These are phyloP conservation scores for Plectosphaerella sp. DNA, from an alignment of 2,329 filamentous ascomycete species.

Conservation along the genomic window DNA sequence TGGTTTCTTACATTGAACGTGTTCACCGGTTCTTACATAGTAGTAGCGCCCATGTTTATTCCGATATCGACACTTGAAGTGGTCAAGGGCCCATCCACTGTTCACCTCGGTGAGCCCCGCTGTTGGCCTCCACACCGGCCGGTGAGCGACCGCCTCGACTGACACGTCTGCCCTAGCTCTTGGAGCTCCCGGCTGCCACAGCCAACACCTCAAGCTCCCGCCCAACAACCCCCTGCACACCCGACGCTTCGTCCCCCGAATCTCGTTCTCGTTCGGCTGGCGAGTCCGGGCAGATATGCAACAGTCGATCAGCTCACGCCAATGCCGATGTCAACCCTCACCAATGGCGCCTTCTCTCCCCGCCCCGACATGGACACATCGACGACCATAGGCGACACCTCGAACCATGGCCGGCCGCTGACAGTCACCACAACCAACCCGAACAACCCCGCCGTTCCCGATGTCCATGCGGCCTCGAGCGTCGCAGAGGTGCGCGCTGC, in stretches of 20 bases:
- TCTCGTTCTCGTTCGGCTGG: constrained; percentile 10
- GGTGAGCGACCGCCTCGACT: background rate
- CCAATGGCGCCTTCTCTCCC: constrained; percentile 37
- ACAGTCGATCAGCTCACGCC: constrained; percentile 31
- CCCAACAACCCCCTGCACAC: constrained; percentile 8
- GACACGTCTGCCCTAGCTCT: too few species aligned
- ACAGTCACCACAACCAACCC: constrained; percentile 7
- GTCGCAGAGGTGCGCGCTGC: constrained; percentile 76
- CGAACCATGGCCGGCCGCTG: constrained; percentile 13
- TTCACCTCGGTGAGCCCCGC: background rate
- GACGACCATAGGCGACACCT: constrained; percentile 10
- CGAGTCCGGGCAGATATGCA: constrained; percentile 34
- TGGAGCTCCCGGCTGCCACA: too few species aligned
- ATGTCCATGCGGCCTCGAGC: constrained; percentile 66
- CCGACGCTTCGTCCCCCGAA: background rate
- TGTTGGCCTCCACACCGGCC: background rate
- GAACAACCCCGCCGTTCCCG: constrained; percentile 10
- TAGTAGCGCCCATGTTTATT: too few species aligned
- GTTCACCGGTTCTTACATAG: too few species aligned
- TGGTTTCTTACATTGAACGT: too few species aligned
- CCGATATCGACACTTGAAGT: too few species aligned
- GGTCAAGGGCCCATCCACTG: background rate
- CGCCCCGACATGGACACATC: constrained; percentile 24
- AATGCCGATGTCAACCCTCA: constrained; percentile 48
- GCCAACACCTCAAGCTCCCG: constrained; percentile 1